phyloP scores from a whole-genome alignment of 1,139 yeast species.

The Debaryomyces nepalensis region DNA sequence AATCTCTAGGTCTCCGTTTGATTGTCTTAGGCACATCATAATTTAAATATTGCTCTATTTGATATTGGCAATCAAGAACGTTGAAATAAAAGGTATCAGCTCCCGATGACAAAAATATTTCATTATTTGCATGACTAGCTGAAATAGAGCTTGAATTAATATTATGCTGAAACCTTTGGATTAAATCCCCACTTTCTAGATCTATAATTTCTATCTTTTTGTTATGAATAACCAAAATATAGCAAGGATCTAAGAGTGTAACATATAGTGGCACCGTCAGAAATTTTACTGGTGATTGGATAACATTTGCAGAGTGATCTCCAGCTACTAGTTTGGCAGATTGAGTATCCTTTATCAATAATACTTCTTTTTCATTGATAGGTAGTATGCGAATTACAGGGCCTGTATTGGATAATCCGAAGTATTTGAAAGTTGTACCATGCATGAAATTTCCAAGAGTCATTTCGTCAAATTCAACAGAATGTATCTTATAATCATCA shows the following conservation, averaged over 20 bases:
- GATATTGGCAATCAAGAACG: conserved; percentile 39
- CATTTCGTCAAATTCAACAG: conserved; percentile 22
- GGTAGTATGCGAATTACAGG: conserved; percentile 30
- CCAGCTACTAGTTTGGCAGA: conserved; percentile 22
- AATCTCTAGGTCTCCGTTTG: conserved; percentile 28
- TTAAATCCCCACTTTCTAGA: conserved; percentile 43
- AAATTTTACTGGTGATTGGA: conserved; percentile 31
- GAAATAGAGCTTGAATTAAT: conserved; percentile 31
- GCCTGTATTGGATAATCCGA: conserved; percentile 30
- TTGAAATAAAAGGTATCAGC: conserved; percentile 36
- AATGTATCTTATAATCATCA: conserved; percentile 24
- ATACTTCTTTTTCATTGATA: conserved; percentile 20
- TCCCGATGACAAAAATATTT: conserved; percentile 33
- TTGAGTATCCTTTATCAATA: conserved; percentile 38
- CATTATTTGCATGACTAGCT: conserved; percentile 20
- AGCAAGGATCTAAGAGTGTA: conserved; percentile 48
- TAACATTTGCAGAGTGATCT: conserved; percentile 17
- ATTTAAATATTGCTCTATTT: conserved; percentile 44
- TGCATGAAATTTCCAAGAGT: conserved; percentile 25
- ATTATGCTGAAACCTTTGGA: conserved; percentile 47
- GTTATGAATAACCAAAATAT: conserved; percentile 44
- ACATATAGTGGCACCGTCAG: conserved; percentile 35
- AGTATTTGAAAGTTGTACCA: conserved; percentile 33
- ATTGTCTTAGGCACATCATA: conserved; percentile 25
- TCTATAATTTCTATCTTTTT: conserved; percentile 53